phyloP scores from a whole-genome alignment of 140 eudicot species.

The Stevia rebaudiana region DNA sequence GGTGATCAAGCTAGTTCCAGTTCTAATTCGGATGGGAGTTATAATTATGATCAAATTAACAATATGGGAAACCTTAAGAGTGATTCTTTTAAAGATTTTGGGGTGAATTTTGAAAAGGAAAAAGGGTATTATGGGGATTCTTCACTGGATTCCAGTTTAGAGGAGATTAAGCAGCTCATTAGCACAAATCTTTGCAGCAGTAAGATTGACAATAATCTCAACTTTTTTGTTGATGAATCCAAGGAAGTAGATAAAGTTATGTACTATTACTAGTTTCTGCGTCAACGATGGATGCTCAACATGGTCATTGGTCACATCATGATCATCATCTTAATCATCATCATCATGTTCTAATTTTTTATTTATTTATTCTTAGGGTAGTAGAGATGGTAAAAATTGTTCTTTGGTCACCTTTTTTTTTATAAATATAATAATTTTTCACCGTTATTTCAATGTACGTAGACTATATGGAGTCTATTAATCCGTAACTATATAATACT shows the following conservation, averaged over 20 bases:
- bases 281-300: constrained; percentile 24
- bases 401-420: constrained; percentile 10
- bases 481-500: background rate
- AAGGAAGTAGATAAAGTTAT: constrained; percentile 47
- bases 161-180: constrained; percentile 86
- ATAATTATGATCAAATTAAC: constrained; percentile 22
- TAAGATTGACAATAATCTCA: constrained; percentile 34
- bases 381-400: constrained; percentile 30
- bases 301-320: no score
- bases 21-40: constrained; percentile 79
- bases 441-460: background rate
- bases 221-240: constrained; percentile 52
- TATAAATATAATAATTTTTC: background rate
- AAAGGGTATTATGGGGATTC: constrained; percentile 33
- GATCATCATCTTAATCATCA: background rate
- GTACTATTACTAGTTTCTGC: constrained; percentile 39
- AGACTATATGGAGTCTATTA: constrained; percentile 11
- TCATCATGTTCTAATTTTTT: constrained; percentile 9
- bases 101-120: constrained; percentile 12
- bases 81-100: constrained; percentile 33
- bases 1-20: constrained; percentile 51
- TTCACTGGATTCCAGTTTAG: constrained; percentile 50
- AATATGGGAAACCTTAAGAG: constrained; percentile 24
- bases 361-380: constrained; percentile 5
- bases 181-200: constrained; percentile 41